These are phyloP conservation scores for Dispira simplex DNA, from an alignment of 192 early-diverging fungal species.

Conservation along the genomic window DNA sequence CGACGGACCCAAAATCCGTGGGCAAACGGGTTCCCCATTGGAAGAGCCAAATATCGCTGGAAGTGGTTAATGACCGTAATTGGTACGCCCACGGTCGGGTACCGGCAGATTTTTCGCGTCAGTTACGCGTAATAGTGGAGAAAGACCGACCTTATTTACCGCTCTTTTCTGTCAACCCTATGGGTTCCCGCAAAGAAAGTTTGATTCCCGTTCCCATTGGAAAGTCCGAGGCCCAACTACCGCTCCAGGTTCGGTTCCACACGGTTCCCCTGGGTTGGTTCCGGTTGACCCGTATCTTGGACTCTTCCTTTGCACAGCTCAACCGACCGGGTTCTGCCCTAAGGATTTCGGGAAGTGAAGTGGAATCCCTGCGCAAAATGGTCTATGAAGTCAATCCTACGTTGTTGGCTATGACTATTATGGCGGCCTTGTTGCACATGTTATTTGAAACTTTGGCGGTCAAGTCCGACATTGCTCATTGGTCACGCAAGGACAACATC, in stretches of 20 bases:
- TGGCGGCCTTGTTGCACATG: slow-evolving; percentile 29
- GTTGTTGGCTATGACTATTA: slow-evolving; percentile 32
- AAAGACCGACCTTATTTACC: slow-evolving; percentile 22
- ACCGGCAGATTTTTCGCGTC: not conserved
- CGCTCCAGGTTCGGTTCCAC: slow-evolving; percentile 16
- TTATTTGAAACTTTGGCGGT: slow-evolving; percentile 38
- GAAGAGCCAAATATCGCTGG: not conserved
- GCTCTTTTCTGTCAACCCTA: slow-evolving; percentile 27
- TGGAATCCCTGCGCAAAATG: slow-evolving; percentile 34
- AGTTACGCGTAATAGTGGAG: not conserved
- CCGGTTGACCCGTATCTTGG: slow-evolving; percentile 23
- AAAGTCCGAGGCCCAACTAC: slow-evolving; percentile 8
- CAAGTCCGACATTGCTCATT: slow-evolving; percentile 37
- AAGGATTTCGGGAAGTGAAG: slow-evolving; percentile 21
- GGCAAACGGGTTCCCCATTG: slow-evolving; percentile 5
- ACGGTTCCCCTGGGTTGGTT: slow-evolving; percentile 29
- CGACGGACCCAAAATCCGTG: not conserved
- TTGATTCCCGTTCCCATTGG: not conserved
- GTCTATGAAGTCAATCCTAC: slow-evolving; percentile 36
- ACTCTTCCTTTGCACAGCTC: slow-evolving; percentile 21
- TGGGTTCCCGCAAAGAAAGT: slow-evolving; percentile 20
- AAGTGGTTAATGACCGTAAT: slow-evolving; percentile 8
- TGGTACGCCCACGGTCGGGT: not conserved
- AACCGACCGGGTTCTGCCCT: slow-evolving; percentile 19
- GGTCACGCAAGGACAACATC: slow-evolving; percentile 22